Conservation (phyloP, 345 rosid genomes). For the Salix koriyanagi region DNA sequence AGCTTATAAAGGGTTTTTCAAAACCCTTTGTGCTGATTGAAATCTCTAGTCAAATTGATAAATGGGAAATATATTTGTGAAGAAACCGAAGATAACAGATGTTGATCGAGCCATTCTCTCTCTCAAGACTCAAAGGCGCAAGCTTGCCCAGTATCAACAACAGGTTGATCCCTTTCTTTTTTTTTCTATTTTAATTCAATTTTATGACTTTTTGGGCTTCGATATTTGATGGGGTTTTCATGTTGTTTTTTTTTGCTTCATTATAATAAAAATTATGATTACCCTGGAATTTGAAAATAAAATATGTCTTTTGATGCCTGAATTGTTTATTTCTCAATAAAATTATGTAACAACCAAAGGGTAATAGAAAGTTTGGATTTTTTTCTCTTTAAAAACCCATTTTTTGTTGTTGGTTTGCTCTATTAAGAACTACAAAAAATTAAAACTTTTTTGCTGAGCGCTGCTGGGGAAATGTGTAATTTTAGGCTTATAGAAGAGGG, state of each 20-base stretch:
- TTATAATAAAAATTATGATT: background rate
- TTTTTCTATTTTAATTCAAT: background rate
- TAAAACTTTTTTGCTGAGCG: background rate
- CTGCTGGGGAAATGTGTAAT: background rate
- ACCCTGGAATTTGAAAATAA: background rate
- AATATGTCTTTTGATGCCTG: background rate
- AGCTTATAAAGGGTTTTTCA: background rate
- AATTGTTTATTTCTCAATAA: background rate
- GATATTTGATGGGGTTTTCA: background rate
- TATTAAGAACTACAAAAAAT: background rate
- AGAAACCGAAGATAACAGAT: slow-evolving; percentile 91
- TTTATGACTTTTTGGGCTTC: background rate
- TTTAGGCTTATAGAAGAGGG: background rate
- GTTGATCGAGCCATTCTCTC: slow-evolving; percentile 91
- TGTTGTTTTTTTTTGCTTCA: background rate
- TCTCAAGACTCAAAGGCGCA: slow-evolving; percentile 93
- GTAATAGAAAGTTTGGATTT: background rate
- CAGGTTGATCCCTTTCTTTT: slow-evolving; percentile 41
- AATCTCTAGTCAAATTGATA: background rate
- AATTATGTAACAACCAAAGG: background rate
- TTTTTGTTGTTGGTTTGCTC: background rate
- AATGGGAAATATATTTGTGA: slow-evolving; percentile 90
- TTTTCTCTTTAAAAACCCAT: background rate
- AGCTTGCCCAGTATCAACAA: slow-evolving; percentile 84
- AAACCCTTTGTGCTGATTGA: background rate